Base-by-base conservation (phyloP, 306 rosid species). In the Arachis hypogaea region DNA sequence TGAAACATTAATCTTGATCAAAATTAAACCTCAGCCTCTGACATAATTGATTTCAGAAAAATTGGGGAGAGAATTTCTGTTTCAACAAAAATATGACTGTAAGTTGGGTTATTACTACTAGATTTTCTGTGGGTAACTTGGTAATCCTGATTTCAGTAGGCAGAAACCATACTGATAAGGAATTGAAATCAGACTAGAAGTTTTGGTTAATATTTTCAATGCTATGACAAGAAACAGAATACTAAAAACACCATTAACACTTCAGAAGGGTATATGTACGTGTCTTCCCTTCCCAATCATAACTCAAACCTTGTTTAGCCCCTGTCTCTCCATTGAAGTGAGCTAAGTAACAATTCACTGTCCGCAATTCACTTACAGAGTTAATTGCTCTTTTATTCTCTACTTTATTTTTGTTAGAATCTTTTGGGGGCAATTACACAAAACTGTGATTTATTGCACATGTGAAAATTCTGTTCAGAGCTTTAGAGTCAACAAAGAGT, bases 111-210 rank as follows among this genome's bases (percentile, higher is more conserved):
- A 14, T 73, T 69, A 41, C 11, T 41, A 52, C 11, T 41, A 52
- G 9, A 38, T 41, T 50, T 50, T 63, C 61, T 22, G 8, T 73
- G 14, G 44, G 46, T 30, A 63, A 60, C 47, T 71, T 61, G 55
- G 36, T 12, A 46, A 59, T 72, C 46, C 18, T 61, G 38, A 36
- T 46, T 71, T 30, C 45, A 7, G 1, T 59, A 4, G 30, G 59
- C 30, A 10, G 57, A 43, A 44, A 59, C 10, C 55, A 30, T 43
- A 68, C 38, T 30, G 45, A 47, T 68, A 51, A 51, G 54, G 11
- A 44, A 43, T n/a, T 64, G 51, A 33, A 42, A 43, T 44, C 55
- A 44, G 41, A 44, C 28, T 64, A 43, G 55, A 16, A 18, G 3
- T 43, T 5, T 64, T 64, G 45, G 44, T 16, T 29, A 63, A 30